Conservation (phyloP, 192 early-diverging fungal species). For the Podochytrium sp. region DNA sequence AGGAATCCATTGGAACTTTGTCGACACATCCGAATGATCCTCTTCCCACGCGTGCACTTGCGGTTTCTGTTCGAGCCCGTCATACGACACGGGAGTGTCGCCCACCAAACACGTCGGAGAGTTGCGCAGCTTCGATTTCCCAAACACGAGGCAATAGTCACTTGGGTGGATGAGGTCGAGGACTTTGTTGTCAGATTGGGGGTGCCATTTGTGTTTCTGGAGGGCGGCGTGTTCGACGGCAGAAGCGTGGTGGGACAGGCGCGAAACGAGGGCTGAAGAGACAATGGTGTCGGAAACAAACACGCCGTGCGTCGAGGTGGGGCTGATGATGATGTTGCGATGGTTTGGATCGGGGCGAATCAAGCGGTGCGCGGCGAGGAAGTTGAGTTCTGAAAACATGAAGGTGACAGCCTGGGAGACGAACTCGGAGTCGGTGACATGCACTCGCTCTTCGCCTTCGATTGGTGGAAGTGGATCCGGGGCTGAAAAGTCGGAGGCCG, state of each 20-base stretch:
- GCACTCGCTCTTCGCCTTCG: no score
- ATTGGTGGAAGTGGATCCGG: no score
- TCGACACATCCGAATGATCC: conserved; percentile 12
- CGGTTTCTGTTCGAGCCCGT: neutral
- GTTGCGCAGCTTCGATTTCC: conserved; percentile 4
- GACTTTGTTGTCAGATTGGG: conserved; percentile 43
- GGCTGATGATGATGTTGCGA: neutral
- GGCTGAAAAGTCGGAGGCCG: no score
- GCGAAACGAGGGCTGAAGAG: neutral
- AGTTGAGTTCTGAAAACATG: conserved; percentile 14
- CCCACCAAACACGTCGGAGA: conserved; percentile 5
- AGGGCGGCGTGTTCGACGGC: conserved; percentile 25
- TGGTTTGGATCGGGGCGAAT: neutral
- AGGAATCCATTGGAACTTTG: conserved; percentile 67
- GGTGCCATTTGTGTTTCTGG: conserved; percentile 48
- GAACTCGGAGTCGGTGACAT: conserved; percentile 6
- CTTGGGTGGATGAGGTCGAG: conserved; percentile 62
- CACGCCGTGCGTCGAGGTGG: conserved; percentile 14
- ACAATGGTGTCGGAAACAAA: conserved; percentile 8
- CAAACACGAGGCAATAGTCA: conserved; percentile 44
- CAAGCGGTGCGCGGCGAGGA: neutral
- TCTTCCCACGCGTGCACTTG: neutral
- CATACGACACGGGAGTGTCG: neutral
- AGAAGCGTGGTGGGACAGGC: neutral
- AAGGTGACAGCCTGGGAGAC: neutral